These are phyloP conservation scores for Plasmodium knowlesi DNA, from an alignment of 169 alveolate genomes.

Conservation along the genomic window DNA sequence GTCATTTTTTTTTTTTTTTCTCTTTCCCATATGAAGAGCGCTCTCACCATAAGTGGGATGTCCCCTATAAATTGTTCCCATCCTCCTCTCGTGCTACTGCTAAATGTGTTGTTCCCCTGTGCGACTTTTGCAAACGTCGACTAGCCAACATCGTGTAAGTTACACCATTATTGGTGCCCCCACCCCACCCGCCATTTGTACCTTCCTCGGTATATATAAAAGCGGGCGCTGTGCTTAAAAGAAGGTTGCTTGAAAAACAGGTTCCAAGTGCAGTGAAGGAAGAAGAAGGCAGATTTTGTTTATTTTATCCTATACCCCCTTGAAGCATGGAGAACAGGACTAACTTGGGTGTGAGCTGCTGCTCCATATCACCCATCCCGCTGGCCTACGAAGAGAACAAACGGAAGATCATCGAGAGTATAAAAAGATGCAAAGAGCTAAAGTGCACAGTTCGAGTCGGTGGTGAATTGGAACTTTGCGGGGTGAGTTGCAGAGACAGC, in stretches of 20 bases:
- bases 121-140: neutral
- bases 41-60: neutral
- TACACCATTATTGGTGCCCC: neutral
- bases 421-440: conserved; percentile 49
- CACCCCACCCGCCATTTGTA: neutral
- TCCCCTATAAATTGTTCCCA: neutral
- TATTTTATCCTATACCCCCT: neutral
- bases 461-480: conserved; percentile 68
- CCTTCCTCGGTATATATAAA: neutral
- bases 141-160: neutral
- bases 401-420: conserved; percentile 53
- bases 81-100: neutral
- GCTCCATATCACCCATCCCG: conserved; percentile 56
- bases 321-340: neutral
- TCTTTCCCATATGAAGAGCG: neutral
- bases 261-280: neutral
- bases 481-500: conserved; percentile 66
- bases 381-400: conserved; percentile 54
- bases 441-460: conserved; percentile 60
- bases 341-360: conserved; percentile 58
- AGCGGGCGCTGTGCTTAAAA: neutral
- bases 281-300: neutral
- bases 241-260: neutral
- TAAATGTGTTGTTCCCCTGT: neutral
- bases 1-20: neutral